These are phyloP conservation scores for Sphagnurus paluster DNA, from an alignment of 1,284 basidiomycete genomes.

Conservation along the genomic window DNA sequence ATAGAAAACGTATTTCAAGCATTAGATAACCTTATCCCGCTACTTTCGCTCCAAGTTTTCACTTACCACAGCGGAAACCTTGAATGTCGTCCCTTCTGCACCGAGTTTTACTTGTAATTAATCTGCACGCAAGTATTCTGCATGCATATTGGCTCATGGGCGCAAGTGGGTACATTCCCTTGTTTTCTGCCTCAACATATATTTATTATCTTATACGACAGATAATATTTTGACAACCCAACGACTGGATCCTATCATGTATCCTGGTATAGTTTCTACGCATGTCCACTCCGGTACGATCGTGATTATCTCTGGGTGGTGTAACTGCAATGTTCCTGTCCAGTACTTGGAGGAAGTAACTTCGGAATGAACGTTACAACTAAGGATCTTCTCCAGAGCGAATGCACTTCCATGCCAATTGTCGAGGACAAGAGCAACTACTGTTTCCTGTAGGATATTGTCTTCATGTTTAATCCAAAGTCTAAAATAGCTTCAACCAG, in stretches of 20 bases:
- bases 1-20: no score
- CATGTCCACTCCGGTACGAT: slow-evolving; percentile 36
- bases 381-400: slow-evolving; percentile 33
- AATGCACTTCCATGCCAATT: slow-evolving; percentile 43
- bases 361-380: slow-evolving; percentile 37
- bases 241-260: slow-evolving; percentile 39
- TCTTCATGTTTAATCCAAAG: slow-evolving; percentile 1
- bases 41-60: neutral
- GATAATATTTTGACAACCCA: slow-evolving; percentile 35
- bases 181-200: neutral
- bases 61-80: neutral
- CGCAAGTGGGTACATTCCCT: slow-evolving; percentile 8
- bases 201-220: slow-evolving; percentile 13
- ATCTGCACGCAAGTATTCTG: neutral
- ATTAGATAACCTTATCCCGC: no score
- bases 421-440: slow-evolving; percentile 43
- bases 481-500: slow-evolving; percentile 19
- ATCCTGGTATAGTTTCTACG: slow-evolving; percentile 31
- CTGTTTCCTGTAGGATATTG: slow-evolving; percentile 37
- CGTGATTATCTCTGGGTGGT: neutral
- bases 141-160: slow-evolving; percentile 18
- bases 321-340: neutral
- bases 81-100: neutral
- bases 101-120: neutral
- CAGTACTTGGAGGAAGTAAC: slow-evolving; percentile 44